A percentile compares a stretch with the other conserved stretches of the same genome.
These are phyloP conservation scores for Ophiostoma sp. DNA, from an alignment of 2,329 filamentous ascomycete species.

Conservation along the genomic window DNA sequence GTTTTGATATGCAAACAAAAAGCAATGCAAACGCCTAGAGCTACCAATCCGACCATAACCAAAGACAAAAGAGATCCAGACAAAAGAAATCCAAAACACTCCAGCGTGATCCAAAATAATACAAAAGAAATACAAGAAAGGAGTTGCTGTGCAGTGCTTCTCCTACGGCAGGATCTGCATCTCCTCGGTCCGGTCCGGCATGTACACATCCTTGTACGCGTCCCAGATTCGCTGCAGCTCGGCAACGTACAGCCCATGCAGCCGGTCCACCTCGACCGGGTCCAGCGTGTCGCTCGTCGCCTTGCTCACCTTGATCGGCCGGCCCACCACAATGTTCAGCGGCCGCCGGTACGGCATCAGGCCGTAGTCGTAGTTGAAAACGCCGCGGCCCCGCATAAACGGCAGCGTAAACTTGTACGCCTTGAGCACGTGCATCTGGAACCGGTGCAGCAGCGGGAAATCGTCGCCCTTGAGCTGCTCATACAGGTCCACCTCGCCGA, in stretches of 20 bases:
- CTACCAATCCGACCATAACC: neutral
- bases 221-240: slow-evolving; percentile 72
- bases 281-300: slow-evolving; percentile 53
- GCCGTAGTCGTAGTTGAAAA: slow-evolving; percentile 97
- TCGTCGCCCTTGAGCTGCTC: slow-evolving; percentile 74
- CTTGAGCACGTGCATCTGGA: slow-evolving; percentile 80
- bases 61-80: neutral
- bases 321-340: slow-evolving; percentile 83
- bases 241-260: slow-evolving; percentile 72
- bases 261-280: slow-evolving; percentile 68
- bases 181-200: slow-evolving; percentile 56
- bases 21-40: slow-evolving; percentile 4
- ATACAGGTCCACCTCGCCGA: slow-evolving; percentile 95
- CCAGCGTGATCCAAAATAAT: too few relatives aligned
- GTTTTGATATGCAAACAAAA: neutral
- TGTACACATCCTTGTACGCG: slow-evolving; percentile 71
- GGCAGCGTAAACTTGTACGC: slow-evolving; percentile 89
- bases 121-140: neutral
- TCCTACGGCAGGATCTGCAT: slow-evolving; percentile 51
- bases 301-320: slow-evolving; percentile 65
- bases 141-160: neutral
- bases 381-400: slow-evolving; percentile 79
- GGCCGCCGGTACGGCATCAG: slow-evolving; percentile 88
- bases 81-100: neutral
- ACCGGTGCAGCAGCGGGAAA: slow-evolving; percentile 71